These are phyloP conservation scores for Stephania yunnanensis DNA, from an alignment of 164 flowering plant species.

Conservation along the genomic window DNA sequence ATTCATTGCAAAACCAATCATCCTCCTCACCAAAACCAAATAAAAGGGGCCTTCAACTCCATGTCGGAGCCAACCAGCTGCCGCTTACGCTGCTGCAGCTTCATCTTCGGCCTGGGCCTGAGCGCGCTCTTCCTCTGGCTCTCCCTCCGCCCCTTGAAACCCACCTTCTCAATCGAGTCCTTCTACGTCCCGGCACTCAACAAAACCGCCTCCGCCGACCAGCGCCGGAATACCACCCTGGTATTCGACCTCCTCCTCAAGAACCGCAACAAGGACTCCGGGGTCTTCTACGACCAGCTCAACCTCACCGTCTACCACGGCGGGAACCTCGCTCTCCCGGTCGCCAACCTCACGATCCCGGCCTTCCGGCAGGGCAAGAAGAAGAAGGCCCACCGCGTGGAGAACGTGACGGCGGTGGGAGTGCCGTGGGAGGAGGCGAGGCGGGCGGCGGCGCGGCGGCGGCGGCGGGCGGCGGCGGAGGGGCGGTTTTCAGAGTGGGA, in stretches of 20 bases:
- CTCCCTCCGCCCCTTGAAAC: constrained; percentile 42
- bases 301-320: constrained; percentile 36
- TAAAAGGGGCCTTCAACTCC: too few relatives aligned
- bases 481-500: constrained; percentile 47
- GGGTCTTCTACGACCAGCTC: constrained; percentile 51
- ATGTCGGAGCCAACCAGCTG: constrained; percentile 7
- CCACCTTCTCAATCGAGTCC: constrained; percentile 34
- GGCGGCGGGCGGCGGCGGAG: not conserved
- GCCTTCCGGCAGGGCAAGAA: constrained; percentile 54
- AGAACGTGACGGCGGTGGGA: constrained; percentile 6
- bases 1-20: too few relatives aligned
- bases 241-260: constrained; percentile 37
- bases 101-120: constrained; percentile 44
- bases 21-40: too few relatives aligned
- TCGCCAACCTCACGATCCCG: constrained; percentile 23
- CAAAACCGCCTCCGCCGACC: constrained; percentile 21
- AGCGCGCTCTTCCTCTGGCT: constrained; percentile 70
- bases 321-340: constrained; percentile 2
- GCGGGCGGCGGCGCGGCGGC: constrained; percentile 23
- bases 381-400: constrained; percentile 34
- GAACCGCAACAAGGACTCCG: constrained; percentile 68
- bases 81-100: constrained; percentile 39
- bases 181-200: constrained; percentile 58
- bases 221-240: constrained; percentile 30
- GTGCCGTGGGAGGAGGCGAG: constrained; percentile 22